A percentile compares a stretch with the other conserved stretches of the same genome.
Conservation (phyloP, 176 grass and related monocot species). For the Neostapfia colusana region DNA sequence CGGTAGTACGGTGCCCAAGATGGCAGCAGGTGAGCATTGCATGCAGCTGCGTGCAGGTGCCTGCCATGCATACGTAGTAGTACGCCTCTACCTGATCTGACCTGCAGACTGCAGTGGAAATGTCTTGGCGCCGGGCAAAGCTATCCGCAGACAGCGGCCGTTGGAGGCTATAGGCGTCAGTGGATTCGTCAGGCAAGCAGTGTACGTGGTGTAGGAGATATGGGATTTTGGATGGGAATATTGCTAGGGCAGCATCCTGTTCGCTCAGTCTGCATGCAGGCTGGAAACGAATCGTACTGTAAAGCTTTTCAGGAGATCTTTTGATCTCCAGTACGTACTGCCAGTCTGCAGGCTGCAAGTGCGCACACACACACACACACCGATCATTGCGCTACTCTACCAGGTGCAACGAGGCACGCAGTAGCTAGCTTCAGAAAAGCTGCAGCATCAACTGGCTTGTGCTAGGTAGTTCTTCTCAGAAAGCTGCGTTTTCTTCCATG, state of each 20-base stretch:
- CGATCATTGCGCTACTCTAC: background rate
- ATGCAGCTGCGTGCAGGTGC: no score
- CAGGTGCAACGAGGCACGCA: no score
- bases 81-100: background rate
- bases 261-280: background rate
- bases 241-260: background rate
- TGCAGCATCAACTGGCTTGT: no score
- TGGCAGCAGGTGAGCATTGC: no score
- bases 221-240: background rate
- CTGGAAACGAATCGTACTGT: constrained; percentile 23
- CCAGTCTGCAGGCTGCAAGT: background rate
- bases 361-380: no score
- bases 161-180: background rate
- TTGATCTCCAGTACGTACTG: background rate
- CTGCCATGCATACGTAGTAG: no score
- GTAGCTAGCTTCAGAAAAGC: no score
- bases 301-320: constrained; percentile 26
- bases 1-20: no score
- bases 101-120: background rate
- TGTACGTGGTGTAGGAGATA: no score
- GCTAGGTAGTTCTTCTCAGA: no score
- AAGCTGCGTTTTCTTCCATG: no score
- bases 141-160: background rate
- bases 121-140: background rate
- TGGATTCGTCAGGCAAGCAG: background rate